Evolutionary conservation across 306 rosid genomes (phyloP), one percentile per base, ranked within the genome.

Genomic region (Trifolium subterraneum): DNA sequence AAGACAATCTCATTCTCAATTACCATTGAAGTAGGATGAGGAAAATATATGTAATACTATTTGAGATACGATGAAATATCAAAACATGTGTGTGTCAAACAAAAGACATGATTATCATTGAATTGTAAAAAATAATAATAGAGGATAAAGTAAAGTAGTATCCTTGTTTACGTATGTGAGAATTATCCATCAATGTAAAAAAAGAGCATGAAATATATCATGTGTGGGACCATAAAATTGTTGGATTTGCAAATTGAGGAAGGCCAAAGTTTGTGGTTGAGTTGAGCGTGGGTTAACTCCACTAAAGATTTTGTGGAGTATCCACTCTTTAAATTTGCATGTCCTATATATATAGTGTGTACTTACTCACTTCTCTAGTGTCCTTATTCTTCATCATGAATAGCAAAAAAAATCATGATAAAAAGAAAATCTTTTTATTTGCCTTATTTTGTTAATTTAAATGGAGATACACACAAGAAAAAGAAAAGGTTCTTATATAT

Each of bases 281-380:
- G 84, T 79, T 80, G 87, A 84, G 87, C 87, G 87, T 84, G 87
- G 85, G 42, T 73, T 70, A 75, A 84, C 52, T 84, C 87, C 87
- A 84, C 87, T 84, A 77, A 16, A 51, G 38, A 70, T 45, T 63
- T 84, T 80, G 87, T 84, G 87, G 85, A 84, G 80, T 77, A 56
- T 67, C 85, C 87, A 84, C 87, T 84, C 80, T 73, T 50, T 22
- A 62, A 63, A 70, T 76, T 81, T 81, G 81, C 58, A 81, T 64
- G 74, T 71, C 81, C 50, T 44, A 44, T 44, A 35, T 44, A 35
- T 35, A 54, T 81, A 47, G 77, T 76, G 84, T 76, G 74, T 64
- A 81, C 71, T 76, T 76, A 64, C 73, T 81, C 81, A 75, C 81
- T 70, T 67, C 5, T 79, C 38, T 64, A 70, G 50, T 81, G 84